These are phyloP conservation scores for Debaryomyces fabryi DNA, from an alignment of 1,139 yeast species.

Conservation along the genomic window DNA sequence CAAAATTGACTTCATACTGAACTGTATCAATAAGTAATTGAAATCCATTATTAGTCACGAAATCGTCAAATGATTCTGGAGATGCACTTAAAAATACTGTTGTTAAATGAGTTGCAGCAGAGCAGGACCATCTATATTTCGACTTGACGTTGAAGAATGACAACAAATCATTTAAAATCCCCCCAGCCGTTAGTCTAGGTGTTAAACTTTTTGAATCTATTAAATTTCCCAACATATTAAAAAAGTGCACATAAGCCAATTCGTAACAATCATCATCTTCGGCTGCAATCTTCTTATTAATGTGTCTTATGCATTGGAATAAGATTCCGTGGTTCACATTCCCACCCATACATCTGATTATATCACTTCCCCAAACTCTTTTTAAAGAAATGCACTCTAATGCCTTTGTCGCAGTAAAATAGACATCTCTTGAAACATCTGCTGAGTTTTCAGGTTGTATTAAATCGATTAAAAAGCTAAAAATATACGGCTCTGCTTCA, in stretches of 20 bases:
- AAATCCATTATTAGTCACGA: slow-evolving; percentile 71
- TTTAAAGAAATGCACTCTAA: slow-evolving; percentile 73
- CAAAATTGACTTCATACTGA: slow-evolving; percentile 68
- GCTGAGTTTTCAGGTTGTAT: slow-evolving; percentile 60
- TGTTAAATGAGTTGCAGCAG: slow-evolving; percentile 67
- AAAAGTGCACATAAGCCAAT: slow-evolving; percentile 55
- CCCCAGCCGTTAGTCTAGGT: slow-evolving; percentile 58
- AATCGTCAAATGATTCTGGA: slow-evolving; percentile 55
- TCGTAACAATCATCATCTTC: slow-evolving; percentile 41
- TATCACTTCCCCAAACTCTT: slow-evolving; percentile 74
- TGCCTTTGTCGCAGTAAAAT: slow-evolving; percentile 64
- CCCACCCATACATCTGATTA: slow-evolving; percentile 83
- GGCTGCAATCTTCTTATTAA: slow-evolving; percentile 50
- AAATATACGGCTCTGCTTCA: slow-evolving; percentile 74
- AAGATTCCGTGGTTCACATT: slow-evolving; percentile 85
- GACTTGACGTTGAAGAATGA: slow-evolving; percentile 60
- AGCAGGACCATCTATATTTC: slow-evolving; percentile 56
- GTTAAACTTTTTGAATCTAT: slow-evolving; percentile 57
- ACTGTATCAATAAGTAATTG: slow-evolving; percentile 60
- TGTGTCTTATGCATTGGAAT: slow-evolving; percentile 69
- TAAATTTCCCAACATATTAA: slow-evolving; percentile 60
- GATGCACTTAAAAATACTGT: slow-evolving; percentile 54
- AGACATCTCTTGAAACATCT: slow-evolving; percentile 51
- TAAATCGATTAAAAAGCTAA: slow-evolving; percentile 71
- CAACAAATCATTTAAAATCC: slow-evolving; percentile 67